Evolutionary conservation across 192 early-diverging fungal species (phyloP).

Genomic region (Umbelopsis sp.): DNA sequence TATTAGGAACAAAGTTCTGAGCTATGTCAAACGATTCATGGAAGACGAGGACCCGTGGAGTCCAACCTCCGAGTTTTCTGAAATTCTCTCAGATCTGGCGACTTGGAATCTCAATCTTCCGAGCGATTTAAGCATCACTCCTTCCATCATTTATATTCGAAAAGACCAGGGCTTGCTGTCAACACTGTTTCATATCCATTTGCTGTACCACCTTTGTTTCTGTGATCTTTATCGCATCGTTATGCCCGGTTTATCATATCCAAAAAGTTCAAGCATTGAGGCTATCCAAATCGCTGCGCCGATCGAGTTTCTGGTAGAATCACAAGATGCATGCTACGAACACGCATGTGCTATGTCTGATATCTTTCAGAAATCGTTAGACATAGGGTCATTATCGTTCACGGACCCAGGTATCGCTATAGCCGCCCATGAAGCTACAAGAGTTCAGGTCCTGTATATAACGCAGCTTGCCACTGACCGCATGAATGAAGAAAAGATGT

Average conservation of each 20-base stretch:
- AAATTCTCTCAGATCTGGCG: neutral
- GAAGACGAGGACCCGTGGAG: conserved; percentile 18
- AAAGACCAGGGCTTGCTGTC: conserved; percentile 7
- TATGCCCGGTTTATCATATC: conserved; percentile 17
- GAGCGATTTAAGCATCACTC: neutral
- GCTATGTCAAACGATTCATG: conserved; percentile 16
- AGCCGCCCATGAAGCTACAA: conserved; percentile 12
- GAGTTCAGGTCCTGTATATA: conserved; percentile 7
- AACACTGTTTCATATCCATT: neutral
- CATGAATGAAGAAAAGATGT: neutral
- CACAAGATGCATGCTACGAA: conserved; percentile 12
- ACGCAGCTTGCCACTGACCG: neutral
- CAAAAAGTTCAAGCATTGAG: conserved; percentile 12
- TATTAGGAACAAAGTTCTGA: conserved; percentile 6
- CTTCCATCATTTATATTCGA: conserved; percentile 18
- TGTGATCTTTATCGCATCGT: conserved; percentile 21
- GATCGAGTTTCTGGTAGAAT: conserved; percentile 4
- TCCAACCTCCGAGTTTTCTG: conserved; percentile 13
- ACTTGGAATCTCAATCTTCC: neutral
- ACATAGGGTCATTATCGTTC: neutral
- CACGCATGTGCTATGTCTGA: conserved; percentile 16
- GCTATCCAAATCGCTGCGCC: conserved; percentile 22
- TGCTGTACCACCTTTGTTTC: conserved; percentile 15
- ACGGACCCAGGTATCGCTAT: neutral
- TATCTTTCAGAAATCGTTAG: conserved; percentile 2